Evolutionary conservation across 2,329 filamentous ascomycete species (phyloP), one percentile per base, ranked within the genome.

Genomic region (Apiospora pterosperma): DNA sequence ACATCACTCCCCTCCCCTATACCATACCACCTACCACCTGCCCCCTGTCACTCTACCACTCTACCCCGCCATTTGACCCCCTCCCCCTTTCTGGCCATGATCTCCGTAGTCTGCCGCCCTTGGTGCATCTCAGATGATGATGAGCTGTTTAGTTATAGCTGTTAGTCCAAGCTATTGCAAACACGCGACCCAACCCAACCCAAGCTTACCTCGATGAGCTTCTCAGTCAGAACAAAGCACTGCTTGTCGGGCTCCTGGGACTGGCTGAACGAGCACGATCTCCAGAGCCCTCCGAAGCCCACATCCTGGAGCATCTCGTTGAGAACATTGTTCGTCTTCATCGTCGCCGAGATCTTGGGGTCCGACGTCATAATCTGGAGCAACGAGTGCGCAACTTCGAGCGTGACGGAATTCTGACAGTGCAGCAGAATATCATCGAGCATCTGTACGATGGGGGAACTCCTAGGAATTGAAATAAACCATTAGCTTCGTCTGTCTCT

Each of bases 281-380:
- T 81, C 86, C 86, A 90, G 2, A 91, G 76, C 0, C 89, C 88
- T 10, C 83, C 81, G 66, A 91, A 90, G 1, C 88, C 89, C 74
- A 87, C 83, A 3, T 85, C 82, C 41, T 87, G 82, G 10, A 90
- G 78, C 2, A 83, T 80, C 58, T 85, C 81, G 59, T 81, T 81
- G 12, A 90, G 74, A 34, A 79, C 75, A 42, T 81, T 79, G 36
- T 79, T 78, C 5, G 83, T 82, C 59, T 83, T 80, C 21, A 83
- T 75, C 19, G 81, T 80, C 10, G 77, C 77, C 2, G 81, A 76
- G 65, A 87, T 87, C 59, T 81, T 81, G 3, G 79, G 76, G 63
- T 85, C 84, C 2, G 82, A 82, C 25, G 85, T 86, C 12, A 91
- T 74, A 6, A 84, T 87, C 63, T 85, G 82, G 52, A 91, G 78